Evolutionary conservation across 257 asterid genomes (phyloP), one percentile per base, ranked within the genome.

Genomic region (Thymus mandschuricus): DNA sequence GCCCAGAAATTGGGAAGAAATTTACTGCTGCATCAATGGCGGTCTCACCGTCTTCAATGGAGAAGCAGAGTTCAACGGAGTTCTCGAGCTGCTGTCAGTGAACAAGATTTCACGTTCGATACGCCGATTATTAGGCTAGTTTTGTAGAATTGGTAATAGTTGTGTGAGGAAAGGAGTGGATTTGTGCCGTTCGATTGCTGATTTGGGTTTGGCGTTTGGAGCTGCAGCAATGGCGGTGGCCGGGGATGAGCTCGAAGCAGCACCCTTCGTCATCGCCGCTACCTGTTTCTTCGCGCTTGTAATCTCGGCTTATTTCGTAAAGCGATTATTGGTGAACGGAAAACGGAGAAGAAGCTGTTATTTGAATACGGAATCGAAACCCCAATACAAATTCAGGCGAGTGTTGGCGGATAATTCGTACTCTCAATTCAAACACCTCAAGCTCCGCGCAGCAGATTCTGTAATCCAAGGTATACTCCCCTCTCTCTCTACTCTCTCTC

Each of bases 381-480:
- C 99, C 44, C 99, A 94, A 76, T 40, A 60, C 78, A 66, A 43
- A 34, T 94, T 91, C 88, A 94, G 85, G 77, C 88, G 90, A 35
- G 85, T 91, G 7, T 50, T 91, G 46, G 95, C 97, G 1, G 96
- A 94, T 48, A 94, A 91, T 55, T 91, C 97, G 1, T 91, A 88
- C 73, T 87, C 90, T 41, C 95, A 81, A 60, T 94, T 89, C 88
- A 89, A 85, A 67, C 99, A 94, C 75, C 85, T 94, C 66, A 86
- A 82, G 69, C 80, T 76, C 58, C 60, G 65, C 31, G 12, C 82
- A 35, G 35, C 35, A 2, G 79, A 79, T 63, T 61, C 80, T 33
- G 52, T 29, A 40, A 29, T 75, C 48, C 75, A 75, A 12, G 92
- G 96, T 89, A 81, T 41, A 35, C 29, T n/a, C n/a, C n/a, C n/a